Conservation (phyloP, 139 green algal genomes). For the Marvania coccoides region DNA sequence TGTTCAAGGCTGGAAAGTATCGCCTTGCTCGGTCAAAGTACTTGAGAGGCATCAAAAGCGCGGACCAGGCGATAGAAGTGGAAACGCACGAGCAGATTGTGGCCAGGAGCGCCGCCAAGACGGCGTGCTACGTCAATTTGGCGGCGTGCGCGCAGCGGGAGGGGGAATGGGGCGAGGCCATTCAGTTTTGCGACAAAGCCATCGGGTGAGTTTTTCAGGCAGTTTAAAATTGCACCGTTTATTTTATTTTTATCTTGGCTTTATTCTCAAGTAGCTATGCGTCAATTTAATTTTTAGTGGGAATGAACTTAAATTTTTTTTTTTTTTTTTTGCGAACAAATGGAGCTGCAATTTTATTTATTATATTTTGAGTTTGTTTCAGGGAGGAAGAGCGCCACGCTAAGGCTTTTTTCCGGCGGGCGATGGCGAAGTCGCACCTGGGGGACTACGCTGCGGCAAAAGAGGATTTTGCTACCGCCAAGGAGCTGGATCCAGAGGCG, state of each 20-base stretch:
- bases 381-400: constrained; percentile 11
- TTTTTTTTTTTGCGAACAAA: not conserved
- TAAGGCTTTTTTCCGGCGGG: constrained; percentile 30
- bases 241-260: too few species aligned
- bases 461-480: constrained; percentile 9
- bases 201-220: constrained; percentile 5
- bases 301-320: not conserved
- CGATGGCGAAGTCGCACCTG: not conserved
- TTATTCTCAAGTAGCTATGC: too few species aligned
- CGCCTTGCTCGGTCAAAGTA: constrained; percentile 22
- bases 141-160: constrained; percentile 10
- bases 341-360: not conserved
- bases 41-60: constrained; percentile 15
- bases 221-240: too few species aligned
- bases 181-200: constrained; percentile 27
- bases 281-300: too few species aligned
- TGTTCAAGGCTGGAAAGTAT: constrained; percentile 38
- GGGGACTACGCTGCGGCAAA: constrained; percentile 9
- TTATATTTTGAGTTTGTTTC: not conserved
- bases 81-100: constrained; percentile 10
- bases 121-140: constrained; percentile 22
- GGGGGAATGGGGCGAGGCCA: constrained; percentile 19
- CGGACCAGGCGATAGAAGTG: constrained; percentile 8
- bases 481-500: constrained; percentile 5
- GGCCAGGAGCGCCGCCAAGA: not conserved